Conservation (phyloP, 768 basidiomycete species). For the Termitomyces sp. region DNA sequence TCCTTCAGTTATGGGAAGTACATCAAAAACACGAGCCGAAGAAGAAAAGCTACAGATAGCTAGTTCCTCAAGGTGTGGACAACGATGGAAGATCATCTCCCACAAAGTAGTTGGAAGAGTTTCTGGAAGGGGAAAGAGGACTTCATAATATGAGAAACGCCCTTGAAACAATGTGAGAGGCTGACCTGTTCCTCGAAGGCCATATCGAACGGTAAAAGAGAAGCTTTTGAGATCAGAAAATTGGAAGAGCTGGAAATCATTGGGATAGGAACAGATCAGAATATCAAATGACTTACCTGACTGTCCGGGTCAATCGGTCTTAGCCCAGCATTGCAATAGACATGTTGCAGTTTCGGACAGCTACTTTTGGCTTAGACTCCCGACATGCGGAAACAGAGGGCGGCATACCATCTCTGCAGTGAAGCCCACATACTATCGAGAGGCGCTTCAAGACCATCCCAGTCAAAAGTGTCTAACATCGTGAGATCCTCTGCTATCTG, state of each 20-base stretch:
- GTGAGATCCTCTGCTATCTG: conserved; percentile 25
- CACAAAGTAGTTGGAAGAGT: conserved; percentile 35
- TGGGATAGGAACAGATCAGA: neutral
- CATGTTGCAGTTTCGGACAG: conserved; percentile 35
- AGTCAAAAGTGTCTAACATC: conserved; percentile 40
- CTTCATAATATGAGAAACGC: conserved; percentile 14
- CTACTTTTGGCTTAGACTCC: conserved; percentile 15
- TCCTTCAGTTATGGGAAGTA: conserved; percentile 32
- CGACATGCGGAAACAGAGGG: neutral
- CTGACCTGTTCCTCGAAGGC: conserved; percentile 32
- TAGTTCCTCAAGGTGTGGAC: conserved; percentile 43
- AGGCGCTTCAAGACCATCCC: conserved; percentile 47
- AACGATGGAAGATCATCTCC: conserved; percentile 41
- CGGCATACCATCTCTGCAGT: conserved; percentile 29
- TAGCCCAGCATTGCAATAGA: conserved; percentile 39
- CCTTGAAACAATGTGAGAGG: neutral
- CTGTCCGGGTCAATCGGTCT: conserved; percentile 27
- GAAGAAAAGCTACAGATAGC: conserved; percentile 46
- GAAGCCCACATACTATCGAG: conserved; percentile 34
- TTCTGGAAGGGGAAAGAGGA: conserved; percentile 33
- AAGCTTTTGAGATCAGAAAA: conserved; percentile 39
- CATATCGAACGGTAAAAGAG: conserved; percentile 41
- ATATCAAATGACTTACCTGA: conserved; percentile 12
- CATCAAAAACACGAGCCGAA: conserved; percentile 36
- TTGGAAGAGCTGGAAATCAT: conserved; percentile 27